Evolutionary conservation across 2,329 filamentous ascomycete species (phyloP), one percentile per base, ranked within the genome.

Genomic region (Eutypa lata): DNA sequence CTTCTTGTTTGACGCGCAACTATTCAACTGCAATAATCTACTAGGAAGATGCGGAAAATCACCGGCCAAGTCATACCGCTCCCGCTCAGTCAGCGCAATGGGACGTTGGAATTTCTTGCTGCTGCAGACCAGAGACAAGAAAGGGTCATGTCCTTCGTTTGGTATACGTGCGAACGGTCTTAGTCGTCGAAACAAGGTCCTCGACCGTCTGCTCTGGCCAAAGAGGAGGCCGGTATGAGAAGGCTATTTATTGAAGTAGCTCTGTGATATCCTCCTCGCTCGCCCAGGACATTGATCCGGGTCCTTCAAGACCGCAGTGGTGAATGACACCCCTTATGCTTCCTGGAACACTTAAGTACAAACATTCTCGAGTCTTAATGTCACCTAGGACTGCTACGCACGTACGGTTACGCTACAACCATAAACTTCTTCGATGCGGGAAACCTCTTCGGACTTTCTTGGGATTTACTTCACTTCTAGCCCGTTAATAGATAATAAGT

Each of bases 201-300:
- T 51, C 16, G 52, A 51, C 40, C 51, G 51, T 45, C 58, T 58
- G 18, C 31, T 51, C 46, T 64, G 62, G 3, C 62, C 57, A 11
- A 64, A 64, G 14, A 62, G 24, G 3, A 65, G 51, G 22, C n/a
- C 59, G 53, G 50, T 62, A 65, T 8, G 61, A 63, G 14, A 64
- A 47, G 5, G 62, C 16, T 2, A 56, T 57, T 44, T 64, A 58
- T 11, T 53, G 35, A 5, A 63, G 53, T 13, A 65, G 49, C 42
- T 59, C 49, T 11, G 52, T 50, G 11, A 62, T 48, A 24, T 63
- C 58, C 28, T 53, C 28, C 35, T 38, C 42, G 16, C 48, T 56
- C 2, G 52, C 60, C 57, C 55, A 58, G 26, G 46, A 55, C 33
- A 33, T 31, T 7, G 44, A 18, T 42, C 21, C 38, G 21, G n/a